phyloP scores from a whole-genome alignment of 352 stramenopile genomes.

The Pythium oligandrum region DNA sequence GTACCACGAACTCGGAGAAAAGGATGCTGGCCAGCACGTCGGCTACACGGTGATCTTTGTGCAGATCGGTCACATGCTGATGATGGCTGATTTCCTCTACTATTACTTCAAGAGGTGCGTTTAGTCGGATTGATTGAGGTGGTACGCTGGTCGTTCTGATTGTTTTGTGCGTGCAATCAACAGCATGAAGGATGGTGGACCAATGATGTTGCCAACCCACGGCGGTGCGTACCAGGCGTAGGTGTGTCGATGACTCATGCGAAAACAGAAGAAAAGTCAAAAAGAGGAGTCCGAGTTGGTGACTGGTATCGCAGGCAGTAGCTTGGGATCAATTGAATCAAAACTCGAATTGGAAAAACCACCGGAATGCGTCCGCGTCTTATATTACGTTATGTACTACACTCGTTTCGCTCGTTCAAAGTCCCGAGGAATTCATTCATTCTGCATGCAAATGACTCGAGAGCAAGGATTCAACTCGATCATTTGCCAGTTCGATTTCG shows the following conservation, averaged over 20 bases:
- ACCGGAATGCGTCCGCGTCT: too few relatives aligned
- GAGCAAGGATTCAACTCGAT: slow-evolving; percentile 25
- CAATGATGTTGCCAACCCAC: slow-evolving; percentile 88
- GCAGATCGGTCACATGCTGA: slow-evolving; percentile 97
- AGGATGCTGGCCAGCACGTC: slow-evolving; percentile 84
- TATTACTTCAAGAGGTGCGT: slow-evolving; percentile 96
- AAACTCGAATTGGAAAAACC: too few relatives aligned
- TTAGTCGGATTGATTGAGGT: background rate
- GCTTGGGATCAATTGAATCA: too few relatives aligned
- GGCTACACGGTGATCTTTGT: slow-evolving; percentile 95
- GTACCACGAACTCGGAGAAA: slow-evolving; percentile 97
- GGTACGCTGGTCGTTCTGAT: too few relatives aligned
- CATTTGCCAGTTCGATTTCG: slow-evolving; percentile 26
- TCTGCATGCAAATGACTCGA: slow-evolving; percentile 9
- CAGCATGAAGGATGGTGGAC: slow-evolving; percentile 85
- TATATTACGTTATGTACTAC: too few relatives aligned
- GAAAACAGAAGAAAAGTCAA: too few relatives aligned
- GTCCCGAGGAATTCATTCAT: too few relatives aligned
- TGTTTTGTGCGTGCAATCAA: background rate
- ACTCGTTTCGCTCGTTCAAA: too few relatives aligned
- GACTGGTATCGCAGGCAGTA: too few relatives aligned
- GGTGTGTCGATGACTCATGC: background rate
- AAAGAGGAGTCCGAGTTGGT: too few relatives aligned
- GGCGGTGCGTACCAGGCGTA: slow-evolving; percentile 74
- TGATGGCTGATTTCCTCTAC: slow-evolving; percentile 99